phyloP scores from a whole-genome alignment of 495 filamentous ascomycete species.

The Glonium stellatum region DNA sequence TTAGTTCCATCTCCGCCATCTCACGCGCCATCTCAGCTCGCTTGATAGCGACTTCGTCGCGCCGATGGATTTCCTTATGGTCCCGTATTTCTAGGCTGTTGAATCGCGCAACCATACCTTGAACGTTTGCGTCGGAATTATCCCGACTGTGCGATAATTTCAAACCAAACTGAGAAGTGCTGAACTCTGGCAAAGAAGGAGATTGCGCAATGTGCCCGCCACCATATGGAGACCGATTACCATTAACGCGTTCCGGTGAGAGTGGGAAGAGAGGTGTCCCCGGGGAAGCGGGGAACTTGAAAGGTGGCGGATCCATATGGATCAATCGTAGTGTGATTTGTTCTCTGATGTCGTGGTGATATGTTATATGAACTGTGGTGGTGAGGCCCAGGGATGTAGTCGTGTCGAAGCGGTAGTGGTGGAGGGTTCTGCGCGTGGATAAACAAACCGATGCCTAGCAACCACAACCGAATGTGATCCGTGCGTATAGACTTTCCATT shows the following conservation, averaged over 20 bases:
- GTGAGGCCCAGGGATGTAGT: neutral
- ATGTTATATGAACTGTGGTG: neutral
- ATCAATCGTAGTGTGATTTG: constrained; percentile 2
- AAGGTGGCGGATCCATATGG: constrained; percentile 24
- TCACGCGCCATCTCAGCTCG: constrained; percentile 72
- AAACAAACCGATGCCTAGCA: neutral
- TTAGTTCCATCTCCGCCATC: constrained; percentile 24
- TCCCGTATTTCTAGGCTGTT: constrained; percentile 54
- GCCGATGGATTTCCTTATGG: constrained; percentile 40
- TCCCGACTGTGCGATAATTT: constrained; percentile 31
- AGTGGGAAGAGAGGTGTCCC: constrained; percentile 62
- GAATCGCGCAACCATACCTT: constrained; percentile 78
- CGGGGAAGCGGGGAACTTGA: constrained; percentile 42
- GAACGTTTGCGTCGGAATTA: constrained; percentile 72
- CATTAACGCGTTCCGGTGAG: constrained; percentile 74
- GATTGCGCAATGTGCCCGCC: constrained; percentile 41
- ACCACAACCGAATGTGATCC: neutral
- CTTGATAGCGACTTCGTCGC: constrained; percentile 38
- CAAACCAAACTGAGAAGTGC: constrained; percentile 36
- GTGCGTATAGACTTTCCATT: no score
- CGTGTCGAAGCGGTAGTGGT: neutral
- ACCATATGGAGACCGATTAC: constrained; percentile 31
- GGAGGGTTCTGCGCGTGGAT: neutral
- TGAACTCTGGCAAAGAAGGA: constrained; percentile 46
- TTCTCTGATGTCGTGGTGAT: no score